Evolutionary conservation across 176 grass and related monocot species (phyloP).

Genomic region (Triticum dicoccoides): DNA sequence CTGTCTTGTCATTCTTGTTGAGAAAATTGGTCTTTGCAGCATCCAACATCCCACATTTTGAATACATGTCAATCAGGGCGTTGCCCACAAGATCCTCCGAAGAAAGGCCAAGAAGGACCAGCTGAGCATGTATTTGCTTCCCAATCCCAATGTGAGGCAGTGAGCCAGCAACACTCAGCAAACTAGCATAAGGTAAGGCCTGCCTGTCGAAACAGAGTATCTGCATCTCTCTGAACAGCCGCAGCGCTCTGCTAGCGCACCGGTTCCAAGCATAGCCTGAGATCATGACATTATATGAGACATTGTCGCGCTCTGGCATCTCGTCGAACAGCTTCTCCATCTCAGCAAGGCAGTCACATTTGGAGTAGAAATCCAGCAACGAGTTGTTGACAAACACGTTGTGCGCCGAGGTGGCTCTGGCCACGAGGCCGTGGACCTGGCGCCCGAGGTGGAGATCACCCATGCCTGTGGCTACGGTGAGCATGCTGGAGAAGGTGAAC

Average conservation of each 20-base stretch:
- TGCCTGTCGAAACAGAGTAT: conserved; percentile 41
- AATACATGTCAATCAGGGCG: conserved; percentile 72
- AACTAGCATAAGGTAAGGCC: conserved; percentile 64
- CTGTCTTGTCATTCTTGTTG: conserved; percentile 43
- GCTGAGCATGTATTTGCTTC: conserved; percentile 77
- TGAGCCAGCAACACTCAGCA: conserved; percentile 66
- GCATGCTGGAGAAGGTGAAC: conserved; percentile 74
- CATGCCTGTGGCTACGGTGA: conserved; percentile 45
- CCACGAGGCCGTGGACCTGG: conserved; percentile 61
- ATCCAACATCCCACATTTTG: conserved; percentile 57
- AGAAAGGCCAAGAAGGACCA: conserved; percentile 43
- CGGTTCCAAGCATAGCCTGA: conserved; percentile 58
- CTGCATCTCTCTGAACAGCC: conserved; percentile 67
- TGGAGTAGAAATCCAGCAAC: conserved; percentile 86
- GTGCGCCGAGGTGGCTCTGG: conserved; percentile 42
- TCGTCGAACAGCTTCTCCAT: conserved; percentile 57
- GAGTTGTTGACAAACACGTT: conserved; percentile 79
- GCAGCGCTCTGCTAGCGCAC: conserved; percentile 22
- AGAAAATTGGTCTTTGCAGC: conserved; percentile 40
- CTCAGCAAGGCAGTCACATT: conserved; percentile 53
- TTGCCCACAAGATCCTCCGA: conserved; percentile 59
- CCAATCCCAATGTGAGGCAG: conserved; percentile 56
- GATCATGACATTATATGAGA: conserved; percentile 82
- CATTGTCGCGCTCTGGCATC: conserved; percentile 67
- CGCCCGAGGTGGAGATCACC: conserved; percentile 47